phyloP scores from a whole-genome alignment of 2,329 filamentous ascomycete genomes.

The Geosmithia putterillii region DNA sequence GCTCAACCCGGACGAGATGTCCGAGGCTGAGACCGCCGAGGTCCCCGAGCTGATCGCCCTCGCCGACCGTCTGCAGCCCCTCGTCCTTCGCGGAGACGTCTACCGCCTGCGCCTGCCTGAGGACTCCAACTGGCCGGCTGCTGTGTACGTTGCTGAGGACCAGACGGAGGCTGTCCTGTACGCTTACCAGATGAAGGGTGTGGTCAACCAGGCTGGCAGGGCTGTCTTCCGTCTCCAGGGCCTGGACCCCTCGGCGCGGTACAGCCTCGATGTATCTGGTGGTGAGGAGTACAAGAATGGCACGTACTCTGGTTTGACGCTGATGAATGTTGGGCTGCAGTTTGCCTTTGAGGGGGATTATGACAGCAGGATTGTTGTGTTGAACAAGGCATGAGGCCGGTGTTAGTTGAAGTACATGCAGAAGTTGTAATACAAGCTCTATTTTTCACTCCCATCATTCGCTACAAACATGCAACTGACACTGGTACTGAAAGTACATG shows the following conservation, averaged over 20 bases:
- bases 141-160: conserved; percentile 43
- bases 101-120: conserved; percentile 47
- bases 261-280: conserved; percentile 26
- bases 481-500: no score
- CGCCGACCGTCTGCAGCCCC: conserved; percentile 44
- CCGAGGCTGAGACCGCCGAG: conserved; percentile 33
- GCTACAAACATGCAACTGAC: no score
- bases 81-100: conserved; percentile 45
- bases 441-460: no score
- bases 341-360: conserved; percentile 40
- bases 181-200: conserved; percentile 43
- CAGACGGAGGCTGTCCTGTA: conserved; percentile 39
- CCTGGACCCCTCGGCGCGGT: conserved; percentile 39
- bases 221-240: conserved; percentile 44
- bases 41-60: conserved; percentile 42
- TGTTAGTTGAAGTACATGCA: background rate
- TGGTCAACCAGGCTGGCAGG: conserved; percentile 32
- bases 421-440: no score
- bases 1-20: conserved; percentile 41
- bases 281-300: conserved; percentile 14
- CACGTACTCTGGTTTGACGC: conserved; percentile 42
- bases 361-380: conserved; percentile 41
- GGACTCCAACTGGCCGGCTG: conserved; percentile 49
- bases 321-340: conserved; percentile 52
- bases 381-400: conserved; percentile 24